A percentile compares a stretch with the other conserved stretches of the same genome.
These are phyloP conservation scores for Fagopyrum homotropicum DNA, from an alignment of 148 eudicot genomes.

Conservation along the genomic window DNA sequence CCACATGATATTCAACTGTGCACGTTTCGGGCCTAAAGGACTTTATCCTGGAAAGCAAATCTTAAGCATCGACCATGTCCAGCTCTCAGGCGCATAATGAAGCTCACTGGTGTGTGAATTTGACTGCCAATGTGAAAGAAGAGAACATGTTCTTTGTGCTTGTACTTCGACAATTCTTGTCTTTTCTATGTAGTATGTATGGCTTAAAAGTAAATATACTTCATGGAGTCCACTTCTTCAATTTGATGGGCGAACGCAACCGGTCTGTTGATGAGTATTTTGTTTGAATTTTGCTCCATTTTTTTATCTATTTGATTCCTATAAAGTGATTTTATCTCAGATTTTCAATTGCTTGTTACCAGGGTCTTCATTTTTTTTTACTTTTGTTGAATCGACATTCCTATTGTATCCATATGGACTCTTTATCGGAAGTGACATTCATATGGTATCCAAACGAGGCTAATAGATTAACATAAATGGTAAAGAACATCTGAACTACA, in stretches of 20 bases:
- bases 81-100: conserved; percentile 22
- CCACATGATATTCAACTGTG: conserved; percentile 90
- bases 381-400: too few species aligned
- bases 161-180: neutral
- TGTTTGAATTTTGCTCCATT: neutral
- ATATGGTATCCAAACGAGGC: too few species aligned
- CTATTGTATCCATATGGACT: too few species aligned
- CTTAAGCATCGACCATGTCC: conserved; percentile 67
- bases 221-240: neutral
- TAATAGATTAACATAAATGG: too few species aligned
- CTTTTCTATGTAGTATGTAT: neutral
- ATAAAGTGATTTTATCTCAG: too few species aligned
- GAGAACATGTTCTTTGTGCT: neutral
- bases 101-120: too few species aligned
- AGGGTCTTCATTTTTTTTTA: too few species aligned
- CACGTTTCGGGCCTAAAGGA: conserved; percentile 95
- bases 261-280: neutral
- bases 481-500: too few species aligned
- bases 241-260: neutral
- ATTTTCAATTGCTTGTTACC: too few species aligned
- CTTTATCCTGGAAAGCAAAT: conserved; percentile 88
- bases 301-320: neutral
- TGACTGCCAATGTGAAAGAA: neutral
- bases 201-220: neutral
- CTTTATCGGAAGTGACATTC: too few species aligned